These are phyloP conservation scores for Aspergillus sp. DNA, from an alignment of 2,329 filamentous ascomycete species.

Conservation along the genomic window DNA sequence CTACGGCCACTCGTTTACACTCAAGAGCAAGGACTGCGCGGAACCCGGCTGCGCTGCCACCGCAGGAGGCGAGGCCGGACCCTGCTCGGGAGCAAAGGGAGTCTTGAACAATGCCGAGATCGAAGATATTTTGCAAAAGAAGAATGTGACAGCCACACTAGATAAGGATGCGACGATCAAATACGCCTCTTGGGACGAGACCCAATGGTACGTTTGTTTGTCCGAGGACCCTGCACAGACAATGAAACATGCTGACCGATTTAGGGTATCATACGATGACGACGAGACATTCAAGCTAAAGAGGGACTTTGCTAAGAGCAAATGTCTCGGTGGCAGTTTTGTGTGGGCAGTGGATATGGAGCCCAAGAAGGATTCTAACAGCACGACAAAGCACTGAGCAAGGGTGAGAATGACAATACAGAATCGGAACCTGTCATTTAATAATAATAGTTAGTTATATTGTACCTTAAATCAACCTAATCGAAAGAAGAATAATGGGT, in stretches of 20 bases:
- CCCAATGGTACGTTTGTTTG: conserved; percentile 5
- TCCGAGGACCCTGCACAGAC: background rate
- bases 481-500: too few relatives aligned
- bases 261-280: background rate
- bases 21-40: background rate
- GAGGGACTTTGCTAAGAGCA: background rate
- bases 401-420: too few relatives aligned
- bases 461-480: too few relatives aligned
- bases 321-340: background rate
- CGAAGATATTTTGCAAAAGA: background rate
- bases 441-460: too few relatives aligned
- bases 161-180: conserved; percentile 1
- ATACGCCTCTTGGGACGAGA: conserved; percentile 9
- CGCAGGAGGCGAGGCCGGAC: background rate
- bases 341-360: background rate
- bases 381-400: too few relatives aligned
- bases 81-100: background rate
- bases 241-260: background rate
- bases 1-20: background rate
- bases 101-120: background rate
- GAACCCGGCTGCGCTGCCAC: background rate
- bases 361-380: background rate
- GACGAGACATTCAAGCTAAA: background rate
- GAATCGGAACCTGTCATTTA: too few relatives aligned
- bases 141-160: background rate